phyloP scores from a whole-genome alignment of 352 stramenopile species.

The Globisporangium parvum region DNA sequence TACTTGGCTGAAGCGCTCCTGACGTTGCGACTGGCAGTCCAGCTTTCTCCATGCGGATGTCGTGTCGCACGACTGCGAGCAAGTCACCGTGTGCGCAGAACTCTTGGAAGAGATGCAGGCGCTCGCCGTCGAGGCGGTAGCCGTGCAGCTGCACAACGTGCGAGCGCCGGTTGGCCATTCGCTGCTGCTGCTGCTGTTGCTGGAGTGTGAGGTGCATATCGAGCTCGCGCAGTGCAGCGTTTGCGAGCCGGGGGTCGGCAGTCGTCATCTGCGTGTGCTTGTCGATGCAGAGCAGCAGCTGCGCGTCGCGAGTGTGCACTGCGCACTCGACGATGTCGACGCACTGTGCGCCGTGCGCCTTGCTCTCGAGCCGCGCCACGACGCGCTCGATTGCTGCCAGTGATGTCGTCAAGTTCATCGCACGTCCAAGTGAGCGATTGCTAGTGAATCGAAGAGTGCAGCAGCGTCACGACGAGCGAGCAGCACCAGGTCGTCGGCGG shows the following conservation, averaged over 20 bases:
- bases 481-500: no score
- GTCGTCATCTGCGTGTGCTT: conserved; percentile 53
- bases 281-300: conserved; percentile 32
- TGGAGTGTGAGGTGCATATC: conserved; percentile 54
- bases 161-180: background rate
- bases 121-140: conserved; percentile 41
- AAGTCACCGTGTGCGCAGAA: conserved; percentile 61
- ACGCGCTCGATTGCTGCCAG: background rate
- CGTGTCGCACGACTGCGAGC: conserved; percentile 41
- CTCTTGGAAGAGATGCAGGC: conserved; percentile 61
- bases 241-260: conserved; percentile 14
- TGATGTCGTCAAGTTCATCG: background rate
- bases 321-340: conserved; percentile 45
- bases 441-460: background rate
- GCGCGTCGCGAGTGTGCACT: background rate
- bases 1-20: conserved; percentile 24
- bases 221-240: conserved; percentile 52
- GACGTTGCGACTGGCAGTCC: conserved; percentile 16
- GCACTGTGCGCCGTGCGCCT: conserved; percentile 25
- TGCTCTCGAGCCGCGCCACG: conserved; percentile 30
- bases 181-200: conserved; percentile 7
- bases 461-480: no score
- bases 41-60: conserved; percentile 37
- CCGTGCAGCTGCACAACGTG: conserved; percentile 47
- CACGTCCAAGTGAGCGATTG: background rate